Evolutionary conservation across 495 filamentous ascomycete species (phyloP).

Genomic region (Lepraria neglecta): DNA sequence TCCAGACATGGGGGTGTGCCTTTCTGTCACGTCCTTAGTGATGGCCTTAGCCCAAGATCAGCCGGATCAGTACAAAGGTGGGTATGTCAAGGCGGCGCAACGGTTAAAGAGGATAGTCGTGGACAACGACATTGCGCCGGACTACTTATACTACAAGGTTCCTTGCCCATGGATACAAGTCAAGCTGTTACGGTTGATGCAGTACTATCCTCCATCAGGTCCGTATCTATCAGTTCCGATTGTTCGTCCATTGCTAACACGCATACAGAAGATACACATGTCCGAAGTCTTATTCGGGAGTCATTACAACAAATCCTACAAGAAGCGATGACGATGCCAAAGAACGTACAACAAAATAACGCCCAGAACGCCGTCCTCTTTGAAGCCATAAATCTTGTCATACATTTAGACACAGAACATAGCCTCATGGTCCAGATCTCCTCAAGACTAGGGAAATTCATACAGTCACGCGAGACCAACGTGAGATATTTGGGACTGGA

Average conservation of each 20-base stretch:
- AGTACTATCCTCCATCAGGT: conserved; percentile 96
- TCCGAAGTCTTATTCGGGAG: conserved; percentile 86
- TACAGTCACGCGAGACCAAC: conserved; percentile 94
- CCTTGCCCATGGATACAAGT: conserved; percentile 99
- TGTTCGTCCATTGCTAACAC: conserved; percentile 19
- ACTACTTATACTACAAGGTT: conserved; percentile 98
- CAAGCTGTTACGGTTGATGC: conserved; percentile 81
- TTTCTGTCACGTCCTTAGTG: conserved; percentile 93
- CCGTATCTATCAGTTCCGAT: conserved; percentile 30
- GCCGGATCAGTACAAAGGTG: conserved; percentile 85
- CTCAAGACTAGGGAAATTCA: conserved; percentile 88
- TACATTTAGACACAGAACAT: conserved; percentile 96
- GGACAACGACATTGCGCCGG: conserved; percentile 75
- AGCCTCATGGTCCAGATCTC: conserved; percentile 96
- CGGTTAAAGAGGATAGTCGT: conserved; percentile 82
- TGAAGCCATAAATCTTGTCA: conserved; percentile 97
- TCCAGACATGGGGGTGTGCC: conserved; percentile 83
- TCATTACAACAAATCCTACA: conserved; percentile 87
- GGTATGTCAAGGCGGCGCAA: conserved; percentile 87
- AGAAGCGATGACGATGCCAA: conserved; percentile 83
- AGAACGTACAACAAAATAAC: conserved; percentile 99
- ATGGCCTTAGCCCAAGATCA: conserved; percentile 95
- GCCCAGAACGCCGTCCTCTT: conserved; percentile 97
- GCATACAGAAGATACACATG: conserved; percentile 73
- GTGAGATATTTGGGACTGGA: conserved; percentile 95